A percentile compares a stretch with the other conserved stretches of the same genome.
Evolutionary conservation across 116 monocot genomes (phyloP).

Genomic region (Papilionanthe hybrid): DNA sequence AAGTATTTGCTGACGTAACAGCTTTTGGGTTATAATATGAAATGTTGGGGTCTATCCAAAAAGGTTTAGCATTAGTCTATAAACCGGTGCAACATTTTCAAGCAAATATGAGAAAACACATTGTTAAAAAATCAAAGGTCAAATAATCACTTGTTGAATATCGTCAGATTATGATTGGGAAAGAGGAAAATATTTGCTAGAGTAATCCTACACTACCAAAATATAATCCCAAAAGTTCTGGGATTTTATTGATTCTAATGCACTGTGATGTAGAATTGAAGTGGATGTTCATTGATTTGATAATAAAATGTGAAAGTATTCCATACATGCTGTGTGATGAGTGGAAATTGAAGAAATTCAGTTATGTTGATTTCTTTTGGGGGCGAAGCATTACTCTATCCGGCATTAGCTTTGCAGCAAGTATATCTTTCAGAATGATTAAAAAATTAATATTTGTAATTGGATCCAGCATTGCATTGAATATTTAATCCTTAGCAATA

Average conservation of each 20-base stretch:
- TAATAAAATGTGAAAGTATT: neutral
- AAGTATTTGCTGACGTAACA: neutral
- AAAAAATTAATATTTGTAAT: neutral
- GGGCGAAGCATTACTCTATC: neutral
- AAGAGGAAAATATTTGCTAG: neutral
- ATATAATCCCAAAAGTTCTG: neutral
- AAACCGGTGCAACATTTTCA: neutral
- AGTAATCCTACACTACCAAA: conserved; percentile 1
- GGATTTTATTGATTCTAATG: neutral
- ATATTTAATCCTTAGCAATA: neutral
- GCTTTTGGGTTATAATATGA: neutral
- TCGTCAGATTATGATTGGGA: neutral
- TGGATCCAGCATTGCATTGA: neutral
- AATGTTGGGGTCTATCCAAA: neutral
- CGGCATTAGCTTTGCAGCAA: neutral
- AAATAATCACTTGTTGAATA: neutral
- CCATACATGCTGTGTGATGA: neutral
- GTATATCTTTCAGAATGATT: neutral
- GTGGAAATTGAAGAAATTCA: neutral
- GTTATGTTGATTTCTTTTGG: neutral
- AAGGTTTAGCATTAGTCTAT: neutral
- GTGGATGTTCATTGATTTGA: neutral
- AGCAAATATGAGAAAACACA: neutral
- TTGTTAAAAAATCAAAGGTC: neutral
- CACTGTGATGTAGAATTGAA: neutral